Evolutionary conservation across 1,284 basidiomycete species (phyloP).

Genomic region (Rhodotorula sp.): DNA sequence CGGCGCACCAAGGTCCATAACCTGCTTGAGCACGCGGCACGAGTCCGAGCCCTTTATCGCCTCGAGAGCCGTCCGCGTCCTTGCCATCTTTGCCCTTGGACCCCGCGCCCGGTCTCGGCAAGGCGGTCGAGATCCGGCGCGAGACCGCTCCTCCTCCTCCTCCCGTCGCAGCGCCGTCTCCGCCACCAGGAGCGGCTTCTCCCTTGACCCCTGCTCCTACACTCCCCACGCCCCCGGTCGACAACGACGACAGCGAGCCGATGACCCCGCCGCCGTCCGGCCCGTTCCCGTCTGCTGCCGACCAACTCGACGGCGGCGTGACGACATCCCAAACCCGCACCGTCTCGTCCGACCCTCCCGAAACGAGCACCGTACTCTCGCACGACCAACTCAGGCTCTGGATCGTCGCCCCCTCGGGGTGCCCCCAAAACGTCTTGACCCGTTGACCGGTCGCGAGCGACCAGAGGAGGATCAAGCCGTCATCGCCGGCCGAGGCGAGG

Average conservation of each 20-base stretch:
- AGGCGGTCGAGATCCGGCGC: background rate
- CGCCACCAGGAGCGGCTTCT: conserved; percentile 15
- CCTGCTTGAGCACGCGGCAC: background rate
- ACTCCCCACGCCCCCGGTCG: background rate
- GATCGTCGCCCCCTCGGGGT: conserved; percentile 68
- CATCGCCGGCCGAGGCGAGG: conserved; percentile 88
- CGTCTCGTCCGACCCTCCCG: conserved; percentile 87
- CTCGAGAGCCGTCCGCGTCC: background rate
- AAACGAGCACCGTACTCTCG: conserved; percentile 85
- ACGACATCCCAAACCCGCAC: conserved; percentile 97
- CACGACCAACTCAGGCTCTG: conserved; percentile 88
- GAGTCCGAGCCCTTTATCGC: conserved; percentile 3
- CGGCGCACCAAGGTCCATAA: conserved; percentile 9
- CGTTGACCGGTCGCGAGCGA: conserved; percentile 88
- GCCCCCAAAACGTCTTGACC: conserved; percentile 96
- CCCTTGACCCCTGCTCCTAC: conserved; percentile 40
- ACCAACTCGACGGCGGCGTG: conserved; percentile 48
- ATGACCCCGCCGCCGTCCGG: conserved; percentile 2
- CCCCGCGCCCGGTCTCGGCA: background rate
- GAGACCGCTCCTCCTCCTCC: conserved; percentile 46
- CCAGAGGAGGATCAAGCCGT: conserved; percentile 92
- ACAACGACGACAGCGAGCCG: background rate
- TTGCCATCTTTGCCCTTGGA: conserved; percentile 9
- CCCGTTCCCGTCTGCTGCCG: conserved; percentile 20
- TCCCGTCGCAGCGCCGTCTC: conserved; percentile 55